A percentile compares a stretch with the other conserved stretches of the same genome.
phyloP scores from a whole-genome alignment of 1,284 basidiomycete genomes.

The Leccinum pachyderme region DNA sequence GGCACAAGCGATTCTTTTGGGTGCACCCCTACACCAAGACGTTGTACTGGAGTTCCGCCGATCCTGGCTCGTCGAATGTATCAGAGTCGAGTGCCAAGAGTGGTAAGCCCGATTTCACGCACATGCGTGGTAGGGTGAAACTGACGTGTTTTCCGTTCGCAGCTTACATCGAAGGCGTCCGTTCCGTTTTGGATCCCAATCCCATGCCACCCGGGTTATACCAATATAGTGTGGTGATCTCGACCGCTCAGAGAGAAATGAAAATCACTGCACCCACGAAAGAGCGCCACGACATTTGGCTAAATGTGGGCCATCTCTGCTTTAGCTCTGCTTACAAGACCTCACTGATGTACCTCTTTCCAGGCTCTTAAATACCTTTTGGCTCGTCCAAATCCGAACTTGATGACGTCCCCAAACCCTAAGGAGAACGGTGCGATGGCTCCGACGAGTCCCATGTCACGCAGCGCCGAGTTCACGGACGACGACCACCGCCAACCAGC shows the following conservation, averaged over 20 bases:
- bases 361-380: slow-evolving; percentile 86
- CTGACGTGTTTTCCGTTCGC: slow-evolving; percentile 11
- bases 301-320: slow-evolving; percentile 57
- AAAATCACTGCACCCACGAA: slow-evolving; percentile 94
- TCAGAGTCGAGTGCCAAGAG: slow-evolving; percentile 95
- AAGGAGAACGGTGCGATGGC: slow-evolving; percentile 34
- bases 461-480: slow-evolving; percentile 46
- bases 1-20: slow-evolving; percentile 99
- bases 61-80: slow-evolving; percentile 86
- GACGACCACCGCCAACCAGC: slow-evolving; percentile 44
- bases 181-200: slow-evolving; percentile 88
- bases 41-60: slow-evolving; percentile 94
- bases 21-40: slow-evolving; percentile 99
- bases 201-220: slow-evolving; percentile 91
- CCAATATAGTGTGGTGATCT: slow-evolving; percentile 90
- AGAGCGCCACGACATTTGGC: slow-evolving; percentile 96
- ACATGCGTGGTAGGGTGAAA: slow-evolving; percentile 5
- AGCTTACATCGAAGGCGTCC: slow-evolving; percentile 96
- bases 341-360: slow-evolving; percentile 12
- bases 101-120: slow-evolving; percentile 56
- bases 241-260: slow-evolving; percentile 93
- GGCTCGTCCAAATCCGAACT: slow-evolving; percentile 57
- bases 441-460: slow-evolving; percentile 57
- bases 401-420: slow-evolving; percentile 42
- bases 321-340: slow-evolving; percentile 2